Evolutionary conservation across 192 early-diverging fungal species (phyloP).

Genomic region (Irineochytrium annulatum): DNA sequence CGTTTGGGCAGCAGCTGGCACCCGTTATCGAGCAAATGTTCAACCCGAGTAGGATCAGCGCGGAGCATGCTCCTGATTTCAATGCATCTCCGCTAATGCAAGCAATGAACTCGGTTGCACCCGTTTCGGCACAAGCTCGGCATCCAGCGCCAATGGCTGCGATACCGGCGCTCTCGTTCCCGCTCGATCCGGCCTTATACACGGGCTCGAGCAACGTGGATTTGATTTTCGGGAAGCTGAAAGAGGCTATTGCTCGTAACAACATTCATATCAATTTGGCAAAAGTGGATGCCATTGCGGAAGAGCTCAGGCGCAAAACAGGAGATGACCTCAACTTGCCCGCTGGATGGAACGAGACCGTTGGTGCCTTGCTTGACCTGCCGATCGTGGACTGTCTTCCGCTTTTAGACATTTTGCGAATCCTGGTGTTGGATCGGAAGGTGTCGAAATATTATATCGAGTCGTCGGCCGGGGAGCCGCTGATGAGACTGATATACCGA

Average conservation of each 20-base stretch:
- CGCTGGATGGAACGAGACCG: neutral
- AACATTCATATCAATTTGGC: neutral
- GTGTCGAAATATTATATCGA: conserved; percentile 45
- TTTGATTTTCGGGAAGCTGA: conserved; percentile 40
- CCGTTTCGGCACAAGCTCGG: conserved; percentile 28
- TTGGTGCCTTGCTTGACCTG: conserved; percentile 5
- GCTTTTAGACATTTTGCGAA: conserved; percentile 58
- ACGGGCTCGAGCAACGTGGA: conserved; percentile 34
- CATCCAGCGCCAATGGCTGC: conserved; percentile 55
- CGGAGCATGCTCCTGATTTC: conserved; percentile 24
- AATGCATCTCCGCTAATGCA: conserved; percentile 9
- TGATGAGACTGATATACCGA: conserved; percentile 1
- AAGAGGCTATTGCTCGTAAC: conserved; percentile 5
- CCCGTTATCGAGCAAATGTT: conserved; percentile 42
- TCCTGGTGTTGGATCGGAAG: conserved; percentile 44
- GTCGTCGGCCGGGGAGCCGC: conserved; percentile 11
- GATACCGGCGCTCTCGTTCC: conserved; percentile 34
- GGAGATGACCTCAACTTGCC: conserved; percentile 3
- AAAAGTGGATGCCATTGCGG: conserved; percentile 23
- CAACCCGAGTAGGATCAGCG: conserved; percentile 30
- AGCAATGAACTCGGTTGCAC: conserved; percentile 1
- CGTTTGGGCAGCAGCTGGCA: conserved; percentile 38
- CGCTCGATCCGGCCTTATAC: conserved; percentile 32
- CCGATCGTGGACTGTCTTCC: conserved; percentile 40
- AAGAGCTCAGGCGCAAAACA: conserved; percentile 20